Conservation (phyloP, 371 early-diverging fungal genomes). For the Mucor mucedo region DNA sequence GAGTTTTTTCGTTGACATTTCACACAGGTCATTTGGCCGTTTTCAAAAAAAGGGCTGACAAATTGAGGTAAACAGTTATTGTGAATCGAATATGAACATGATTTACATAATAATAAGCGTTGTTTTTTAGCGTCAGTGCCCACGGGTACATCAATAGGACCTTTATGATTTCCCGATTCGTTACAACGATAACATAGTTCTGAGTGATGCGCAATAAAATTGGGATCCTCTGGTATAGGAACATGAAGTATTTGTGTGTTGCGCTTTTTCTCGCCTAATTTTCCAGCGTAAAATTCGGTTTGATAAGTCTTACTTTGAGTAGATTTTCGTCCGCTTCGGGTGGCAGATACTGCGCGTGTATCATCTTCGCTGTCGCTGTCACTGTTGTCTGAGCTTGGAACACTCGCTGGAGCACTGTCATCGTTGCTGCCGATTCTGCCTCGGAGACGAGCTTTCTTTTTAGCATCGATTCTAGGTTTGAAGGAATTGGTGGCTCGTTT, state of each 20-base stretch:
- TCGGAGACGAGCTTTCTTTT: neutral
- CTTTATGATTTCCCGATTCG: slow-evolving; percentile 8
- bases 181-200: slow-evolving; percentile 14
- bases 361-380: neutral
- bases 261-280: neutral
- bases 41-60: neutral
- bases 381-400: neutral
- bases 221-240: neutral
- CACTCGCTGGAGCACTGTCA: neutral
- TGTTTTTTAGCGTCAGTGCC: slow-evolving; percentile 4
- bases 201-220: slow-evolving; percentile 14
- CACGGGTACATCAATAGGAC: slow-evolving; percentile 2
- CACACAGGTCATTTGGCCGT: neutral
- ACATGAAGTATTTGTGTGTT: neutral
- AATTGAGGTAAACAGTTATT: slow-evolving; percentile 35
- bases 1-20: neutral
- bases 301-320: neutral
- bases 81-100: slow-evolving; percentile 48
- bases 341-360: neutral
- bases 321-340: neutral
- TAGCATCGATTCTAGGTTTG: neutral
- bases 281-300: slow-evolving; percentile 11
- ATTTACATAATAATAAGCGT: slow-evolving; percentile 47
- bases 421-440: neutral
- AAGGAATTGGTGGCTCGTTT: neutral